Evolutionary conservation across 177 flowering plant species (phyloP).

Genomic region (Tripterygium wilfordii): DNA sequence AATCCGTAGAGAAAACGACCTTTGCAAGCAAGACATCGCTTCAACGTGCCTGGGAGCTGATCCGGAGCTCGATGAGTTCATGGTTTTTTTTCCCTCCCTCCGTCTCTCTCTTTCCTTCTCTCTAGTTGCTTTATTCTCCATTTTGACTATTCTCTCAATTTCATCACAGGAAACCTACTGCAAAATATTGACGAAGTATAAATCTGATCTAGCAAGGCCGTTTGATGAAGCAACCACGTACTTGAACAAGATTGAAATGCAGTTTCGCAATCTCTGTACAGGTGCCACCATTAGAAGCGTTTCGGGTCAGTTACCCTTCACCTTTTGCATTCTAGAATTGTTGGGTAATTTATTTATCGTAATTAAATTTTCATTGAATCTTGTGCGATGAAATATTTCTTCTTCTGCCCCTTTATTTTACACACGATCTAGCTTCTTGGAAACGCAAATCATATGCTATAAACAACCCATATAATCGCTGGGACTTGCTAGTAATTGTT

Average conservation of each 20-base stretch:
- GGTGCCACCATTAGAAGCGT: constrained; percentile 30
- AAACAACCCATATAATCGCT: constrained; percentile 1
- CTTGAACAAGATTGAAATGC: constrained; percentile 69
- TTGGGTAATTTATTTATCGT: neutral
- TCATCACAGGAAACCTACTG: constrained; percentile 60
- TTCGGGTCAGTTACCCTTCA: constrained; percentile 35
- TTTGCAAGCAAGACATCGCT: constrained; percentile 20
- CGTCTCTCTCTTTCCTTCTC: constrained; percentile 7
- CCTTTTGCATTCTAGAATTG: constrained; percentile 12
- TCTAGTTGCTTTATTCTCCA: neutral
- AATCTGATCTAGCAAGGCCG: constrained; percentile 77
- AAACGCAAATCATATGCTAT: neutral
- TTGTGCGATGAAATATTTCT: constrained; percentile 6
- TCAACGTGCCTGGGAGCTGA: constrained; percentile 58
- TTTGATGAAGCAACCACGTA: constrained; percentile 83
- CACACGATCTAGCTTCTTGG: neutral
- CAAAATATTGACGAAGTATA: constrained; percentile 76
- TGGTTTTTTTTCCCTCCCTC: constrained; percentile 57
- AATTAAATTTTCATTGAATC: constrained; percentile 3
- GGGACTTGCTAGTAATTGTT: neutral
- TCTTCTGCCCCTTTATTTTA: neutral
- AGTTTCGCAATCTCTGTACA: constrained; percentile 75
- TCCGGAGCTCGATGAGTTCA: constrained; percentile 95
- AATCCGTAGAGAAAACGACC: constrained; percentile 52
- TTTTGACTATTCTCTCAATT: neutral